Evolutionary conservation across 1,284 basidiomycete genomes (phyloP).

Genomic region (Sporisorium exsertum): DNA sequence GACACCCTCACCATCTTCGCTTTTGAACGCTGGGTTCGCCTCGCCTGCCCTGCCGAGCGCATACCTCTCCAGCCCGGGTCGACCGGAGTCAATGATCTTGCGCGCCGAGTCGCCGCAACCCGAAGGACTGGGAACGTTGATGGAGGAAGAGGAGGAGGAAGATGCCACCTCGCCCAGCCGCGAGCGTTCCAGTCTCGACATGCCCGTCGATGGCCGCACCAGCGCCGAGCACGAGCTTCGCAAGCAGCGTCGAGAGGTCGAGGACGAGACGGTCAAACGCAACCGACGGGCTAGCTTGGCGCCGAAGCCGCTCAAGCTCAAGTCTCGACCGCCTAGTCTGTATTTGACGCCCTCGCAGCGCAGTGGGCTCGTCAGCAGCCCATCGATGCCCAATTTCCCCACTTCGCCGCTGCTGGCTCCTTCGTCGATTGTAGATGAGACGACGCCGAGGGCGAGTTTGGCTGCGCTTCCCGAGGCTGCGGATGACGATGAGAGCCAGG

Average conservation of each 20-base stretch:
- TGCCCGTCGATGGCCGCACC: slow-evolving; percentile 23
- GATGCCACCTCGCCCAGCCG: slow-evolving; percentile 50
- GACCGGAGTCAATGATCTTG: slow-evolving; percentile 49
- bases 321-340: slow-evolving; percentile 60
- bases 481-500: slow-evolving; percentile 25
- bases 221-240: slow-evolving; percentile 24
- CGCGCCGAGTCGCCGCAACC: slow-evolving; percentile 41
- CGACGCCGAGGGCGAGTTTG: slow-evolving; percentile 21
- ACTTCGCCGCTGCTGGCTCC: slow-evolving; percentile 17
- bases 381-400: slow-evolving; percentile 42
- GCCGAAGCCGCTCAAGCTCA: slow-evolving; percentile 64
- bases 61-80: slow-evolving; percentile 36
- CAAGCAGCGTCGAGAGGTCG: slow-evolving; percentile 44
- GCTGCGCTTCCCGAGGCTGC: slow-evolving; percentile 12
- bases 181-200: slow-evolving; percentile 42
- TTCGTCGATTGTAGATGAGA: slow-evolving; percentile 25
- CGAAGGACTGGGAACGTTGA: slow-evolving; percentile 58
- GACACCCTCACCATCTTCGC: slow-evolving; percentile 22
- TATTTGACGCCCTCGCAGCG: slow-evolving; percentile 48
- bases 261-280: slow-evolving; percentile 56
- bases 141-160: slow-evolving; percentile 64
- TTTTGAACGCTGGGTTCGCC: slow-evolving; percentile 25
- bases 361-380: slow-evolving; percentile 32
- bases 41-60: slow-evolving; percentile 30
- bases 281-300: slow-evolving; percentile 53